These are phyloP conservation scores for Neofusicoccum umdonicola DNA, from an alignment of 2,329 filamentous ascomycete genomes.

Conservation along the genomic window DNA sequence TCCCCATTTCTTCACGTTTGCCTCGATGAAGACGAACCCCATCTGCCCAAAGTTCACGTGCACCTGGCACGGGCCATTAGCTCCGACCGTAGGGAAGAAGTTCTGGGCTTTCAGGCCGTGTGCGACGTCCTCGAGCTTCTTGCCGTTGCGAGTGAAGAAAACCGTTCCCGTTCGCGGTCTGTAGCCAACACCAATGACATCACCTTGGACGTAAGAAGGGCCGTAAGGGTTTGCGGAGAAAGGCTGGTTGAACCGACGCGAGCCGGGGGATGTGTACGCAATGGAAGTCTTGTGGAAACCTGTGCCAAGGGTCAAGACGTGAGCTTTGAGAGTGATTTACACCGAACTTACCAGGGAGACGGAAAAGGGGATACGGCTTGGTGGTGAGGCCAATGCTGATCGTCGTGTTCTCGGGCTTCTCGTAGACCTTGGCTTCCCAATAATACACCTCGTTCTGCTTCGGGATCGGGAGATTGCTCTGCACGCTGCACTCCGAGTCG, in stretches of 20 bases:
- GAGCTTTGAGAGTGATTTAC: not conserved
- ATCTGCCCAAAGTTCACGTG: slow-evolving; percentile 98
- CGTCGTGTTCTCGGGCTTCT: slow-evolving; percentile 85
- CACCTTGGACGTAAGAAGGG: slow-evolving; percentile 82
- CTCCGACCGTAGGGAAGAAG: slow-evolving; percentile 96
- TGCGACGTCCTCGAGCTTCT: slow-evolving; percentile 90
- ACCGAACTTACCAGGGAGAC: slow-evolving; percentile 72
- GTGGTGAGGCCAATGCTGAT: slow-evolving; percentile 93
- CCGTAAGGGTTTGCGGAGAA: slow-evolving; percentile 79
- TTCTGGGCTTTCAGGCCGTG: slow-evolving; percentile 94
- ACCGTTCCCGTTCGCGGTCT: slow-evolving; percentile 89
- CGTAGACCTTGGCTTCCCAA: slow-evolving; percentile 98
- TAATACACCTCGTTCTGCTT: slow-evolving; percentile 99
- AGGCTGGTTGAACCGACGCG: slow-evolving; percentile 87
- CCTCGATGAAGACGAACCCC: slow-evolving; percentile 98
- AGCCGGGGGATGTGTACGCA: slow-evolving; percentile 84
- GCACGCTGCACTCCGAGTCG: slow-evolving; percentile 94
- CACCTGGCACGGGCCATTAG: slow-evolving; percentile 86
- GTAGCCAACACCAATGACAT: slow-evolving; percentile 94
- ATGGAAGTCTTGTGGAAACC: slow-evolving; percentile 91
- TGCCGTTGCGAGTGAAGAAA: slow-evolving; percentile 98
- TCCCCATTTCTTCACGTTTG: slow-evolving; percentile 99
- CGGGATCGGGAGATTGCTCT: slow-evolving; percentile 92
- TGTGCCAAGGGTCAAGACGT: slow-evolving; percentile 36
- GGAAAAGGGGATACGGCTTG: slow-evolving; percentile 93